Evolutionary conservation across 108 stramenopile genomes (phyloP), one percentile per base, ranked within the genome.

Genomic region (Aurantiochytrium sp.): DNA sequence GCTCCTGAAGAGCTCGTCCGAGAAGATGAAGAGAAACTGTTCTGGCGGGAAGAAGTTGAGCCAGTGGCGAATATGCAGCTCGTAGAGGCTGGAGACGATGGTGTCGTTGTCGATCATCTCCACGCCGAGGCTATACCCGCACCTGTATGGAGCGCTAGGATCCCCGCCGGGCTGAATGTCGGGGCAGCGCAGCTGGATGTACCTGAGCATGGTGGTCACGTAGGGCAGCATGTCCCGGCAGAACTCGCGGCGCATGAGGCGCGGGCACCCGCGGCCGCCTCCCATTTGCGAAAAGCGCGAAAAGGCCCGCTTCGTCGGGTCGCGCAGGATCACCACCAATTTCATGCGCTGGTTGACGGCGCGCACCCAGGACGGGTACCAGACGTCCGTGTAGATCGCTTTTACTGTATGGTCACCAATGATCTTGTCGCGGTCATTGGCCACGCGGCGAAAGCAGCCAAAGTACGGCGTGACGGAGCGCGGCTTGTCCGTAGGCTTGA

Each of bases 311-410:
- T 81, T 48, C 10, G 45, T 48, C 39, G 73, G 73, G 45, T 81
- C 73, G 6, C 42, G 73, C 39, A 81, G 19, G 17, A 81, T 15
- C 0, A 81, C 73, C 1, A 81, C 32, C 6, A 81, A 12, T 42
- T 81, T 81, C 73, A 48, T 81, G 39, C 30, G 42, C n/a, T 24
- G 73, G 2, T 81, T 81, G 73, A 81, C 39, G 45, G 73, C 73
- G 24, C 73, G 73, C 17, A 81, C 73, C 73, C 73, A 81, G n/a
- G 45, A 48, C 12, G 73, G 73, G 45, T 48, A 81, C 73, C 42
- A 81, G 27, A 48, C 39, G 2, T 81, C 73, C 6, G 39, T 48
- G 73, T 81, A 81, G 45, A 81, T 81, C 45, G 45, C 39, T 21
- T 81, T 81, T 6, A 48, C 42, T 30, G 73, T 81, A n/a, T 81